Evolutionary conservation across 140 eudicot species (phyloP).

Genomic region (Bidens hawaiensis): DNA sequence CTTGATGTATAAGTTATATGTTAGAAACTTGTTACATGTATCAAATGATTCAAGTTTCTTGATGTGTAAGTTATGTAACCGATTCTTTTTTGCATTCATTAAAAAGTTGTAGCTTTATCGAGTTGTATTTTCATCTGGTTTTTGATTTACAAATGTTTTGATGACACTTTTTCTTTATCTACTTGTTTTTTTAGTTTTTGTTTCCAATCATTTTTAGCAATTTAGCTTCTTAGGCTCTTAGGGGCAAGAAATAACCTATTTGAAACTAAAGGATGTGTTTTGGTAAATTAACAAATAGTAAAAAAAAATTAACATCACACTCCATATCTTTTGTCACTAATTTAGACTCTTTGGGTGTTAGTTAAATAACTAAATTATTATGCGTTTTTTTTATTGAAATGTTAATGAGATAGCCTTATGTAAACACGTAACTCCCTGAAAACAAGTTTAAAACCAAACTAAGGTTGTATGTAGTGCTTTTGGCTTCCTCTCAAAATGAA

Average conservation of each 20-base stretch:
- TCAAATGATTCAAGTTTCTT: constrained; percentile 26
- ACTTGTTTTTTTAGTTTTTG: no score
- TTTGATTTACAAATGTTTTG: not conserved
- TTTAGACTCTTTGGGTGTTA: no score
- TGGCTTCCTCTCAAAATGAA: no score
- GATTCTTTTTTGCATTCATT: not conserved
- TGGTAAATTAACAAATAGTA: not conserved
- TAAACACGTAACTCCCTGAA: no score
- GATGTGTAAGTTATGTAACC: constrained; percentile 16
- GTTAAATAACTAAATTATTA: no score
- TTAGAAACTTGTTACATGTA: constrained; percentile 19
- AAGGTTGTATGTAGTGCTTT: no score
- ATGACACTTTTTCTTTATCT: not conserved
- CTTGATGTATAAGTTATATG: constrained; percentile 21
- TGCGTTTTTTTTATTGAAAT: no score
- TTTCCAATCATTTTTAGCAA: no score
- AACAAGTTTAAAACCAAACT: no score
- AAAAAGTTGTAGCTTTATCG: constrained; percentile 13
- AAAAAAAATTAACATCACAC: no score
- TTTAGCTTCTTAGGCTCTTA: not conserved
- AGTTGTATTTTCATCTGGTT: constrained; percentile 12
- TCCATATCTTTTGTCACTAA: no score
- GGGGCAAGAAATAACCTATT: not conserved
- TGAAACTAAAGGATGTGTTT: not conserved
- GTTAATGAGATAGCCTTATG: no score